phyloP scores from a whole-genome alignment of 2,329 filamentous ascomycete genomes.

The Fusarium azukiicola region DNA sequence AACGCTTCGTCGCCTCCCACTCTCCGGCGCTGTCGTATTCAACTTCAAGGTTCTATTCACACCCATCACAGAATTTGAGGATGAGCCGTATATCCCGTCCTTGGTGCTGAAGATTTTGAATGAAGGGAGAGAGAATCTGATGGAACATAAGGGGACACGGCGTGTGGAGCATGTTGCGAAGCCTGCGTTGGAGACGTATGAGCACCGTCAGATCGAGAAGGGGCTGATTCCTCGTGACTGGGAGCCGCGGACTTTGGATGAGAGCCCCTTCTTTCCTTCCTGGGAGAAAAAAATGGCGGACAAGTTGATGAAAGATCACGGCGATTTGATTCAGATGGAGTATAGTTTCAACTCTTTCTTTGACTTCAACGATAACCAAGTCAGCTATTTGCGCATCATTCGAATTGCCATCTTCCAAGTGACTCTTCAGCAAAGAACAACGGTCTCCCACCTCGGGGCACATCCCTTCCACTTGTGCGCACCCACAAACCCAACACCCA shows the following conservation, averaged over 20 bases:
- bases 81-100: conserved; percentile 3
- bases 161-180: background rate
- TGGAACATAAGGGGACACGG: conserved; percentile 3
- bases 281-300: conserved; percentile 5
- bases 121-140: background rate
- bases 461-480: background rate
- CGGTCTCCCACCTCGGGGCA: conserved; percentile 10
- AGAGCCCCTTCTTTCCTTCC: conserved; percentile 2
- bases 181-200: conserved; percentile 2
- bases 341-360: too few species aligned
- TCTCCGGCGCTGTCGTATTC: background rate
- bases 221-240: background rate
- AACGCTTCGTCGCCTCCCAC: background rate
- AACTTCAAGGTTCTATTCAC: conserved; percentile 15
- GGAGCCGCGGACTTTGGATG: conserved; percentile 5
- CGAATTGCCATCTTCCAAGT: background rate
- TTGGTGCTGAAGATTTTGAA: conserved; percentile 1
- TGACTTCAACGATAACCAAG: background rate
- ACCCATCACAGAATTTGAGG: conserved; percentile 3
- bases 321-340: too few species aligned
- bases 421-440: background rate
- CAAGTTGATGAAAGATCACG: background rate
- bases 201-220: background rate
- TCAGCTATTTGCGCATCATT: background rate
- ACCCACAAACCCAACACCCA: conserved; percentile 3